phyloP scores from a whole-genome alignment of 441 rosid genomes.

The Arabidopsis lyrata region DNA sequence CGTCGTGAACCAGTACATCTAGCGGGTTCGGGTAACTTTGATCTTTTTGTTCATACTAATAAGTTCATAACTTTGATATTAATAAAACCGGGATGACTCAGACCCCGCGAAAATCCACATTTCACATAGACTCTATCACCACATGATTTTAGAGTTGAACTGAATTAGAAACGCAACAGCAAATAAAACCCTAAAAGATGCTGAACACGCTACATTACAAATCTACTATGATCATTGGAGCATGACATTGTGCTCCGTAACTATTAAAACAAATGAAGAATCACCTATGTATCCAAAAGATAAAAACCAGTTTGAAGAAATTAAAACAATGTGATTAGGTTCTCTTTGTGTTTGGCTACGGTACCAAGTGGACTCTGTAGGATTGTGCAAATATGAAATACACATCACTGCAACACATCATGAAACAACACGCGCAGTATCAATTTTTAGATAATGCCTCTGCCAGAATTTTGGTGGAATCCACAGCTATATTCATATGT shows the following conservation, averaged over 20 bases:
- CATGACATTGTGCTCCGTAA: not conserved
- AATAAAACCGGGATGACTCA: too few species aligned
- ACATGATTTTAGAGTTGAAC: not conserved
- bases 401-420: conserved; percentile 40
- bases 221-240: not conserved
- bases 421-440: conserved; percentile 42
- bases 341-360: not conserved
- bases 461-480: conserved; percentile 28
- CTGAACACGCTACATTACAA: not conserved
- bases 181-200: not conserved
- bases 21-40: too few species aligned
- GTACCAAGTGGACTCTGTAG: conserved; percentile 34
- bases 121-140: not conserved
- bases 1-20: too few species aligned
- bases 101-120: too few species aligned
- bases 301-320: not conserved
- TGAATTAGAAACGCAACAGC: not conserved
- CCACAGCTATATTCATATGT: conserved; percentile 18
- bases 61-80: too few species aligned
- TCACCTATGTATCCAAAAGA: not conserved
- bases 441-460: not conserved
- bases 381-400: conserved; percentile 39
- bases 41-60: too few species aligned
- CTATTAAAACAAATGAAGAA: not conserved
- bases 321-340: conserved; percentile 5